Evolutionary conservation across 2,329 filamentous ascomycete species (phyloP).

Genomic region (Ceratocystis cubensis): DNA sequence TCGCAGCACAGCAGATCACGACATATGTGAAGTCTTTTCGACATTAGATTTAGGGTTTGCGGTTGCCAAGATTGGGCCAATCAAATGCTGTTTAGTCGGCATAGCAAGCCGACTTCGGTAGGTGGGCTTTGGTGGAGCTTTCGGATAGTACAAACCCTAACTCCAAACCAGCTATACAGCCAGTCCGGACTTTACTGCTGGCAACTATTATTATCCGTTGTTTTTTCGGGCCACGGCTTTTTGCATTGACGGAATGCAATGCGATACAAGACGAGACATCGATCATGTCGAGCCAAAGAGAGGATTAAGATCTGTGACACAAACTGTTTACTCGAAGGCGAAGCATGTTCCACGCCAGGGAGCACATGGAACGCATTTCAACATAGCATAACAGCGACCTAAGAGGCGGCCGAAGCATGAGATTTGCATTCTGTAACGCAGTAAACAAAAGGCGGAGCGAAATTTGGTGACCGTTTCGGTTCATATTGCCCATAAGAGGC

Average conservation of each 20-base stretch:
- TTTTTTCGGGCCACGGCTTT: neutral
- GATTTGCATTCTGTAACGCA: neutral
- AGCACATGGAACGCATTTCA: neutral
- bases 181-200: too few relatives aligned
- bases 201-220: too few relatives aligned
- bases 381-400: neutral
- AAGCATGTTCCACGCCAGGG: neutral
- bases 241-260: neutral
- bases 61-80: neutral
- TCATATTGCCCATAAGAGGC: neutral
- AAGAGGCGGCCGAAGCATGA: neutral
- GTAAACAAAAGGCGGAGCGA: neutral
- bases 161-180: too few relatives aligned
- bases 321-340: neutral
- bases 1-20: neutral
- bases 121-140: neutral
- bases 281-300: neutral
- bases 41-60: neutral
- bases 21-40: slow-evolving; percentile 3
- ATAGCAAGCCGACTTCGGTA: neutral
- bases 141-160: neutral
- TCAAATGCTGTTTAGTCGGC: neutral
- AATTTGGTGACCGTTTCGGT: neutral
- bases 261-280: slow-evolving; percentile 8
- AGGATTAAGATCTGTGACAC: neutral